phyloP scores from a whole-genome alignment of 202 grass and related monocot species.

The Cymbopogon flexuosus region DNA sequence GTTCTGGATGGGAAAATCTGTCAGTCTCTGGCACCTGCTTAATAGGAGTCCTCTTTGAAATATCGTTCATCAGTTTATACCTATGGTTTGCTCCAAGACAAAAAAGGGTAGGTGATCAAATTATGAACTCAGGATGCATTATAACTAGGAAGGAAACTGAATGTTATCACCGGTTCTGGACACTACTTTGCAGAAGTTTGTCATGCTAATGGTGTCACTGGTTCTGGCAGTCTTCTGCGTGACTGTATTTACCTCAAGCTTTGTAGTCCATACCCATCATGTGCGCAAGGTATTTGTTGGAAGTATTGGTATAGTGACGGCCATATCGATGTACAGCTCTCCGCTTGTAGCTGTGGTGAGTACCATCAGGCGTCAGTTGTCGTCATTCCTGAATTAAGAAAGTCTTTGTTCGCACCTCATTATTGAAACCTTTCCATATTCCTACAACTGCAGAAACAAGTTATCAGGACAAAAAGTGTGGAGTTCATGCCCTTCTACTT shows the following conservation, averaged over 20 bases:
- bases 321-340: conserved; percentile 65
- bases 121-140: neutral
- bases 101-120: conserved; percentile 40
- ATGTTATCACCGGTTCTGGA: neutral
- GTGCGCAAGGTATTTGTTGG: conserved; percentile 55
- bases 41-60: conserved; percentile 36
- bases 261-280: conserved; percentile 31
- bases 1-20: conserved; percentile 51
- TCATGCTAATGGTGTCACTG: conserved; percentile 28
- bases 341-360: conserved; percentile 63
- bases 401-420: neutral
- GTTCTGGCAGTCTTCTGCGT: conserved; percentile 27
- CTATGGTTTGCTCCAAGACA: conserved; percentile 48
- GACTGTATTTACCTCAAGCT: conserved; percentile 36
- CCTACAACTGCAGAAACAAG: conserved; percentile 52
- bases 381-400: neutral
- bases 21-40: conserved; percentile 32
- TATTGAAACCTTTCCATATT: neutral
- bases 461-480: conserved; percentile 65
- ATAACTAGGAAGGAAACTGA: neutral
- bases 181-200: conserved; percentile 38
- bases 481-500: conserved; percentile 84
- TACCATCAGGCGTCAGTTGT: neutral
- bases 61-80: conserved; percentile 50
- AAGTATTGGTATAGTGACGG: conserved; percentile 49